phyloP scores from a whole-genome alignment of 768 basidiomycete genomes.

The Suillus discolor region DNA sequence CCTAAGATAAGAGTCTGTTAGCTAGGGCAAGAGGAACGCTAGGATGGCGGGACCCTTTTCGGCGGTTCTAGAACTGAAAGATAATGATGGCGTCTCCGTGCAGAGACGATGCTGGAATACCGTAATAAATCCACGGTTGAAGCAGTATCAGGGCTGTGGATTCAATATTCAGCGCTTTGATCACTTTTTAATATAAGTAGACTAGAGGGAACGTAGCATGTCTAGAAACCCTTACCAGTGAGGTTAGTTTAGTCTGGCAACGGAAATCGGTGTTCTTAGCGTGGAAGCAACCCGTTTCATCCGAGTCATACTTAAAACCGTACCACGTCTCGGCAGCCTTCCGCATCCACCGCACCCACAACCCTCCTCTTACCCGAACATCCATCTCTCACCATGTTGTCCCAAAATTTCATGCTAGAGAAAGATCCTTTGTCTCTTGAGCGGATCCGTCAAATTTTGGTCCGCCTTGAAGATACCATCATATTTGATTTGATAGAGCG shows the following conservation, averaged over 20 bases:
- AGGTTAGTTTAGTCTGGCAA: background rate
- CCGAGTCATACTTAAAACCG: conserved; percentile 1
- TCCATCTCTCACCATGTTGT: conserved; percentile 45
- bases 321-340: conserved; percentile 7
- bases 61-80: too few relatives aligned
- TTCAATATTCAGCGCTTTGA: background rate
- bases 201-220: background rate
- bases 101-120: background rate
- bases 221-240: background rate
- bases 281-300: background rate
- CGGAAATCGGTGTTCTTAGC: background rate
- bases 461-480: conserved; percentile 96
- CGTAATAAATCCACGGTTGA: background rate
- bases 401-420: conserved; percentile 67
- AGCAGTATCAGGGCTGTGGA: background rate
- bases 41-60: too few relatives aligned
- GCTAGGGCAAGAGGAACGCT: too few relatives aligned
- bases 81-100: too few relatives aligned
- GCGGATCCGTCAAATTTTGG: conserved; percentile 83
- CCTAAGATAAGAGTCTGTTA: too few relatives aligned
- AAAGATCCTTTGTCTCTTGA: conserved; percentile 85
- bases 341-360: background rate
- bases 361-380: conserved; percentile 11
- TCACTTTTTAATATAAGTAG: background rate
- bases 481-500: conserved; percentile 97